Percentiles rank a stretch among this genome's conserved stretches.
Evolutionary conservation across 495 filamentous ascomycete species (phyloP).

Genomic region (Pyrenula massariospora): DNA sequence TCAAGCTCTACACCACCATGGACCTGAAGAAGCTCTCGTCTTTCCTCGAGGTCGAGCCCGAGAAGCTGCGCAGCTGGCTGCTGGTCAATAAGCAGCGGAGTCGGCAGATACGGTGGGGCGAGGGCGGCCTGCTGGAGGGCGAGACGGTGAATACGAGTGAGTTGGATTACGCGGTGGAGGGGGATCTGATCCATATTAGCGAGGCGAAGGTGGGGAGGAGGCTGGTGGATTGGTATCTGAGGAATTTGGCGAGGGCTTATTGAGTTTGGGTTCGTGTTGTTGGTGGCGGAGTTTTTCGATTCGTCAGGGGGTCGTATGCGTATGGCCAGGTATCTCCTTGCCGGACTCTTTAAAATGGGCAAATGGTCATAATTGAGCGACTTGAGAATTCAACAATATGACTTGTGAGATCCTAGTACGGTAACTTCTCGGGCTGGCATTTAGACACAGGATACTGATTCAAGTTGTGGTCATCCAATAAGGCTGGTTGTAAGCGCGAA

Average conservation of each 20-base stretch:
- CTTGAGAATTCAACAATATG: no score
- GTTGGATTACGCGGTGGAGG: constrained; percentile 92
- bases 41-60: constrained; percentile 89
- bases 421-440: no score
- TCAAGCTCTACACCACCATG: constrained; percentile 99
- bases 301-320: background rate
- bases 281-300: background rate
- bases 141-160: constrained; percentile 85
- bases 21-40: constrained; percentile 95
- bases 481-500: background rate
- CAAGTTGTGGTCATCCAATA: no score
- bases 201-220: constrained; percentile 96
- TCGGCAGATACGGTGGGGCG: constrained; percentile 89
- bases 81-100: constrained; percentile 97
- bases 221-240: constrained; percentile 96
- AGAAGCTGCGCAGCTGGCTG: constrained; percentile 80
- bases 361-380: no score
- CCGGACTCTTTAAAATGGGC: no score
- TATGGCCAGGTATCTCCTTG: no score
- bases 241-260: constrained; percentile 91
- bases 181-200: constrained; percentile 94
- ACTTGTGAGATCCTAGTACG: no score
- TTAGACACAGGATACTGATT: no score
- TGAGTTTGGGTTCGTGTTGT: constrained; percentile 28
- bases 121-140: constrained; percentile 80